Evolutionary conservation across 108 stramenopile genomes (phyloP).

Genomic region (Epithemia pelagica): DNA sequence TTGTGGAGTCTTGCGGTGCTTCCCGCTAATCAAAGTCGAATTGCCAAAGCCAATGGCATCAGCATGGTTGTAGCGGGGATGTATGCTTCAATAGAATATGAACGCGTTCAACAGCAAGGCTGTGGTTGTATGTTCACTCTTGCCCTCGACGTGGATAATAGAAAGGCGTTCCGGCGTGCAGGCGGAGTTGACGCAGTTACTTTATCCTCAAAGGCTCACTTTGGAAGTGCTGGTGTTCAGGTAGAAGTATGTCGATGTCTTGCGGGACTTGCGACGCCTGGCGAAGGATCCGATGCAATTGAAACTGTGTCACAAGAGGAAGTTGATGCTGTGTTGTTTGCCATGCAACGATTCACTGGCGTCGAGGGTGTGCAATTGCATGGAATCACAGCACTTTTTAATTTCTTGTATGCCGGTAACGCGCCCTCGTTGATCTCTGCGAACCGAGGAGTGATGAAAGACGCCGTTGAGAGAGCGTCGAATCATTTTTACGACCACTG

Average conservation of each 20-base stretch:
- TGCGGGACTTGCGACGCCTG: conserved; percentile 23
- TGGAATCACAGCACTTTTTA: conserved; percentile 30
- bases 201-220: conserved; percentile 39
- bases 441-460: neutral
- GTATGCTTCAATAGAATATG: conserved; percentile 30
- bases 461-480: neutral
- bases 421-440: neutral
- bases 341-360: conserved; percentile 30
- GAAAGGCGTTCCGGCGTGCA: conserved; percentile 21
- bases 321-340: conserved; percentile 29
- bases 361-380: conserved; percentile 29
- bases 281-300: conserved; percentile 30
- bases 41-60: conserved; percentile 23
- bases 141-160: conserved; percentile 25
- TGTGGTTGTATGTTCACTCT: conserved; percentile 39
- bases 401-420: conserved; percentile 12
- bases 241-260: conserved; percentile 32
- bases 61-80: conserved; percentile 31
- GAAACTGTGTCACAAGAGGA: conserved; percentile 27
- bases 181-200: conserved; percentile 37
- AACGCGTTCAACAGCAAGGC: conserved; percentile 41
- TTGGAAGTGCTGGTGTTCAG: conserved; percentile 19
- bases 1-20: conserved; percentile 37
- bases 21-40: conserved; percentile 21
- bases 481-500: neutral